Evolutionary conservation across 2,329 filamentous ascomycete genomes (phyloP), one percentile per base, ranked within the genome.

Genomic region (Fusarium hostae): DNA sequence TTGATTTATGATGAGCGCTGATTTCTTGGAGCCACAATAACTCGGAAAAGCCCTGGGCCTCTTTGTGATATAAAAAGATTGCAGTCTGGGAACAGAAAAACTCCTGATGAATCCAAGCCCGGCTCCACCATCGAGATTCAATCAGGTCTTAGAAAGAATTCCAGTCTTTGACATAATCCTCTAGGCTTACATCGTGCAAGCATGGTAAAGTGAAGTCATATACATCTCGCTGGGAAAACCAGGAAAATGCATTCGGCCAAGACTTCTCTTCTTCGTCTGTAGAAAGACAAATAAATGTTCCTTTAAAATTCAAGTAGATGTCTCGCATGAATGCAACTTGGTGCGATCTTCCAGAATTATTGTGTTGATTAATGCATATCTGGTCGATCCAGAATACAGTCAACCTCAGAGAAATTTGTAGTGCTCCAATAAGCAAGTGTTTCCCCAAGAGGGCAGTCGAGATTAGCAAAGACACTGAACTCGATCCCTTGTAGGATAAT

Each of bases 291-390:
- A 52, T 22, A 12, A 52, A 39, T 0, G 34, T 39, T 18, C 20
- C 9, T 1, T 6, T 7, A 4, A 34, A 39, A 9, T 40, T 40
- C 5, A 37, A 18, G 7, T 52, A 39, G 3, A 52, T 52, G 2
- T 52, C 50, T 16, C 20, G 9, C 50, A 52, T 40, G 6, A 40
- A 52, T 2, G 6, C 3, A 6, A 52, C 50, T 7, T 40, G 50
- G 1, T 52, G 50, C 2, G 50, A 52, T 3, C 50, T 52, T 26
- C 22, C 50, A 3, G 7, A 12, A 12, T 52, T 11, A 9, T 13
- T 40, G 13, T 52, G 20, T 9, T 39, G 24, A 52, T 52, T 40
- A 24, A 52, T 52, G 20, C 50, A 52, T 52, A 52, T 28, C 24
- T 52, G 50, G 18, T 52, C 50, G 20, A 52, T 16, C 50, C 34